Evolutionary conservation across 1,284 basidiomycete species (phyloP).

Genomic region (Fomes fomentarius): DNA sequence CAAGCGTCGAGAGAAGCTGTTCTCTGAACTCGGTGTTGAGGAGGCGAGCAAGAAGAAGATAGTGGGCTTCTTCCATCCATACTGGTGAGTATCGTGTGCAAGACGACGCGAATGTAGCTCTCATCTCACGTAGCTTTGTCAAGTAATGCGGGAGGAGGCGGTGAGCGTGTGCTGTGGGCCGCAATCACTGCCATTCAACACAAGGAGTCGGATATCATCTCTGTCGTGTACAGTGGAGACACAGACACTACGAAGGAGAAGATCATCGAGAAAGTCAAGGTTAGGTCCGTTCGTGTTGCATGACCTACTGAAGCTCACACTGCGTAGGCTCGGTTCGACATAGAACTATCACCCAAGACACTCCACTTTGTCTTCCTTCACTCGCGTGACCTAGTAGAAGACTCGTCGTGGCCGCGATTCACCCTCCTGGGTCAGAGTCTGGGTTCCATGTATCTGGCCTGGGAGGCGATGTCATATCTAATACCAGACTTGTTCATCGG

Average conservation of each 20-base stretch:
- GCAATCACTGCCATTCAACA: constrained; percentile 83
- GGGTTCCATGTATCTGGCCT: constrained; percentile 84
- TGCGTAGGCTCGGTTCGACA: constrained; percentile 80
- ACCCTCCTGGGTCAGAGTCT: constrained; percentile 92
- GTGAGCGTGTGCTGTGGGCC: constrained; percentile 95
- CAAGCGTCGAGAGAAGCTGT: constrained; percentile 8
- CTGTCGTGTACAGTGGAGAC: constrained; percentile 92
- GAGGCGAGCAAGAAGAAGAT: constrained; percentile 41
- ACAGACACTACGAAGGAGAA: constrained; percentile 76
- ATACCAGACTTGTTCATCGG: constrained; percentile 93
- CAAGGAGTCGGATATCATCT: constrained; percentile 71
- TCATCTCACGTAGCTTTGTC: constrained; percentile 41
- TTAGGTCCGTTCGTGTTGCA: constrained; percentile 35
- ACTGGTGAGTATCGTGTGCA: constrained; percentile 66
- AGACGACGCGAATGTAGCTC: constrained; percentile 20
- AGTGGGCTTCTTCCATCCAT: constrained; percentile 94
- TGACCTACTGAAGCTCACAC: not conserved
- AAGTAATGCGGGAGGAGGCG: constrained; percentile 97
- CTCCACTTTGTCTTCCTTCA: constrained; percentile 82
- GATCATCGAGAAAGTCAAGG: constrained; percentile 85
- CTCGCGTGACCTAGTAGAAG: constrained; percentile 78
- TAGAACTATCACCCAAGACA: constrained; percentile 63
- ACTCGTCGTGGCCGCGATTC: constrained; percentile 83
- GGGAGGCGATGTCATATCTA: constrained; percentile 77
- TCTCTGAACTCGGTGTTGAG: constrained; percentile 12